Base-by-base conservation (phyloP, 2,329 filamentous ascomycete species). In the Metarhizium robertsii region DNA sequence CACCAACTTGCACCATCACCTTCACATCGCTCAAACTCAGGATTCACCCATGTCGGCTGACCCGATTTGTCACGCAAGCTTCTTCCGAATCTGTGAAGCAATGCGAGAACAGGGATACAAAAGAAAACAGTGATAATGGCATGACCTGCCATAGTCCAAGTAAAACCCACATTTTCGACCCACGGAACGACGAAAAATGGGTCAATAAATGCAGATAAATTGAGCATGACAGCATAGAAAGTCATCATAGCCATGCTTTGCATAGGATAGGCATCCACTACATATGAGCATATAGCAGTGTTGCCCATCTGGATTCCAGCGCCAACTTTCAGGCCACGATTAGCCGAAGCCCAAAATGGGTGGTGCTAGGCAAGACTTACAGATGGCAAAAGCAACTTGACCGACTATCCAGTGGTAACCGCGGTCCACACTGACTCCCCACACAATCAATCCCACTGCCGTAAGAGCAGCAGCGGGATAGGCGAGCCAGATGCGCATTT, bases 261-360 rank as follows among this genome's bases (percentile, higher is more conserved):
- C 16, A 78, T 64, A 0, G 78, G 79, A 62, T 83, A 82, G 49
- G 72, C 72, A 62, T 83, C 80, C 38, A 83, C 73, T 16, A 82
- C 71, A 61, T 83, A 83, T 6, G 73, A 71, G 48, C 72, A 76
- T 10, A 77, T 66, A 2, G 75, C 73, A 0, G 78, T 79, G 62
- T 82, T 83, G 36, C 79, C 79, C 53, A 81, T 76, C 58, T 83
- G 79, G 58, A 81, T 75, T 18, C 79, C 79, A 1, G 76, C 74
- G 1, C 75, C 76, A 62, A 80, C 77, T 79, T 53, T 16, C 36
- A 25, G 46, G 36, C 3, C 25, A 4, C 25, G 14, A 20, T 7
- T 11, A 32, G 6, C 25, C 20, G 38, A 16, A 6, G 11, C n/a
- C 3, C 7, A 7, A 14, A 3, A 14, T 7, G n/a, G 42, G n/a